Evolutionary conservation across 73 alveolate genomes (phyloP).

Genomic region (Paramecium octaurelia): DNA sequence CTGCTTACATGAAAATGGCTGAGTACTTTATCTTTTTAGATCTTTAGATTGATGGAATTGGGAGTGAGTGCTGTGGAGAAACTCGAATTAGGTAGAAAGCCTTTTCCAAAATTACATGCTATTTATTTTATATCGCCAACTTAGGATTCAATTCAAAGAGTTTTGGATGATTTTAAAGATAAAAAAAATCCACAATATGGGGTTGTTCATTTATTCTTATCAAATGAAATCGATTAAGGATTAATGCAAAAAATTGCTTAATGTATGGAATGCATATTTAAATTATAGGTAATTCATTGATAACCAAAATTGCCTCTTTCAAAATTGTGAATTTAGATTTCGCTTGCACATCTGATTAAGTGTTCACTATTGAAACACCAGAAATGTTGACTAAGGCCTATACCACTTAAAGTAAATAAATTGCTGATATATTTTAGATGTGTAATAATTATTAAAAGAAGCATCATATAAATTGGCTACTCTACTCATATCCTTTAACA

Average conservation of each 20-base stretch:
- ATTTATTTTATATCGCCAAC: conserved; percentile 52
- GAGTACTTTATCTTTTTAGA: neutral
- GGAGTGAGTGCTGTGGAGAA: conserved; percentile 60
- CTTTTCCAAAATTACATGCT: conserved; percentile 54
- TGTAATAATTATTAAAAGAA: neutral
- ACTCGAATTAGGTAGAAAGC: conserved; percentile 30
- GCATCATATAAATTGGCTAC: conserved; percentile 54
- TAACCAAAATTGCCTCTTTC: conserved; percentile 40
- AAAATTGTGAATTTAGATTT: conserved; percentile 48
- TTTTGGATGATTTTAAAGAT: conserved; percentile 49
- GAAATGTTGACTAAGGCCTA: neutral
- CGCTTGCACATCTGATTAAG: conserved; percentile 45
- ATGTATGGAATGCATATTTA: neutral
- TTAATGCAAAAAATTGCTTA: conserved; percentile 56
- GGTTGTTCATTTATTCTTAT: conserved; percentile 36
- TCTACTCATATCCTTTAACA: conserved; percentile 48
- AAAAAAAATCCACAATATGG: conserved; percentile 56
- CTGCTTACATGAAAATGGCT: conserved; percentile 60
- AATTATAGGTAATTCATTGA: neutral
- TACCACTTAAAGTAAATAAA: neutral
- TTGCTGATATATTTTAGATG: neutral
- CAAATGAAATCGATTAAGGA: conserved; percentile 34
- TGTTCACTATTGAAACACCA: conserved; percentile 42
- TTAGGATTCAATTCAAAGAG: neutral
- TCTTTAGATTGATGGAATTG: conserved; percentile 50